Percentiles rank a stretch among this genome's conserved stretches.
These are phyloP conservation scores for Ustilago lituana DNA, from an alignment of 1,284 basidiomycete species.

Conservation along the genomic window DNA sequence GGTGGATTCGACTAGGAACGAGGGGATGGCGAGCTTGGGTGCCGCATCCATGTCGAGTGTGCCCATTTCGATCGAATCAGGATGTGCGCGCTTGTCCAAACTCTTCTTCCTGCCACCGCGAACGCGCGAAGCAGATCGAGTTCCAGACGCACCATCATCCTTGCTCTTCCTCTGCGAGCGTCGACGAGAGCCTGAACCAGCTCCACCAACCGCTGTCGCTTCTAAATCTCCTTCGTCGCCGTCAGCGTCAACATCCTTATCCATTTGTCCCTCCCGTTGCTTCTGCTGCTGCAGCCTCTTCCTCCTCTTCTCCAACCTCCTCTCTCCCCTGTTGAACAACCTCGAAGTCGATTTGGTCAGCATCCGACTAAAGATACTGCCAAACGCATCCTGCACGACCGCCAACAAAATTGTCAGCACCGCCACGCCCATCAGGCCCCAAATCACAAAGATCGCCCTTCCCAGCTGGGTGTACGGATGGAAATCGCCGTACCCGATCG, in stretches of 20 bases:
- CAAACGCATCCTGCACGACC: slow-evolving; percentile 71
- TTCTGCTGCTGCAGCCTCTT: slow-evolving; percentile 4
- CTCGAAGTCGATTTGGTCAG: slow-evolving; percentile 25
- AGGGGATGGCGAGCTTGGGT: neutral
- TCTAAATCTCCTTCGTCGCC: neutral
- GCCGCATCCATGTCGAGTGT: neutral
- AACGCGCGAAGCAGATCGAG: no score
- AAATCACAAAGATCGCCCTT: slow-evolving; percentile 80
- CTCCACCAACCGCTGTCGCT: no score
- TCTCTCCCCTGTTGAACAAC: slow-evolving; percentile 29
- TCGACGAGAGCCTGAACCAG: no score
- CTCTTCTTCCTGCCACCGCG: no score
- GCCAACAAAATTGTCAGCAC: slow-evolving; percentile 56
- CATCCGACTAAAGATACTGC: slow-evolving; percentile 34
- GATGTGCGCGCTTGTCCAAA: neutral
- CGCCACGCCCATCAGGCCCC: slow-evolving; percentile 72
- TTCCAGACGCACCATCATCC: slow-evolving; percentile 1
- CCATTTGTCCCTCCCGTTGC: neutral
- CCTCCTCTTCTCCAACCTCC: slow-evolving; percentile 18
- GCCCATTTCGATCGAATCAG: slow-evolving; percentile 1
- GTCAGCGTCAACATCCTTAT: no score
- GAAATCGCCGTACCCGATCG: slow-evolving; percentile 57
- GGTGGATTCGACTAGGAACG: neutral
- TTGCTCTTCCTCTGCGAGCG: slow-evolving; percentile 16
- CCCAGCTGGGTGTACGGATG: slow-evolving; percentile 70